phyloP scores from a whole-genome alignment of 2,329 filamentous ascomycete species.

The Fusarium incarnatum region DNA sequence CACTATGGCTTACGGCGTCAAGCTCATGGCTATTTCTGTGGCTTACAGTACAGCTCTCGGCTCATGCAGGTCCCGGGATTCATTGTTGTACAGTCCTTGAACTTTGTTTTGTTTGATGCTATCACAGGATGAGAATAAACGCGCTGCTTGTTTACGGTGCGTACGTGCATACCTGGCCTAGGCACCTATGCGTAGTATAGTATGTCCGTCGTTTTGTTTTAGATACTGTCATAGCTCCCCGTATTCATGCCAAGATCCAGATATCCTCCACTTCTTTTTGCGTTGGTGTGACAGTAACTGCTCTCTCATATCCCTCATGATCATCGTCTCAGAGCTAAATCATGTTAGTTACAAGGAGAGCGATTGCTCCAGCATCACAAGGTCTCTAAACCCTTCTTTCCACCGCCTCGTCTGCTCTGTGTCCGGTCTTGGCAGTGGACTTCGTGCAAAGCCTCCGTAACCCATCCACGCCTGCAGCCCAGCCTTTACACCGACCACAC shows the following conservation, averaged over 20 bases:
- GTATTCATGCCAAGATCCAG: conserved; percentile 1
- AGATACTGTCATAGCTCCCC: conserved; percentile 11
- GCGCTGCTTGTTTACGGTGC: neutral
- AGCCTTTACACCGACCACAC: conserved; percentile 78
- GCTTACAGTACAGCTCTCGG: neutral
- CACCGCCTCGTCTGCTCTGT: conserved; percentile 61
- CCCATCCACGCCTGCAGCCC: conserved; percentile 74
- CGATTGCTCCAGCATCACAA: conserved; percentile 64
- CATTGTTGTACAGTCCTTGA: neutral
- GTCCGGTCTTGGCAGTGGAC: conserved; percentile 56
- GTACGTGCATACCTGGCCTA: neutral
- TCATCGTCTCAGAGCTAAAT: neutral
- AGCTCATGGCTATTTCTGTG: neutral
- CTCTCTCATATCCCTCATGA: conserved; percentile 6
- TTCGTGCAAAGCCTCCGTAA: conserved; percentile 68
- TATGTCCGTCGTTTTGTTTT: neutral
- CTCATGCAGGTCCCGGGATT: conserved; percentile 36
- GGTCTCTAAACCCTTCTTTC: conserved; percentile 67
- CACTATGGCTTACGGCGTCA: neutral
- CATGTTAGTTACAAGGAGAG: conserved; percentile 52
- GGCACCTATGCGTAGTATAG: neutral
- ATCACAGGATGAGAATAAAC: conserved; percentile 6
- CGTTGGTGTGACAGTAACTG: conserved; percentile 25
- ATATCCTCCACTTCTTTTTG: conserved; percentile 6
- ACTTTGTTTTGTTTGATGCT: conserved; percentile 5